phyloP scores from a whole-genome alignment of 2,329 filamentous ascomycete species.

The Trichophyton schoenleinii region DNA sequence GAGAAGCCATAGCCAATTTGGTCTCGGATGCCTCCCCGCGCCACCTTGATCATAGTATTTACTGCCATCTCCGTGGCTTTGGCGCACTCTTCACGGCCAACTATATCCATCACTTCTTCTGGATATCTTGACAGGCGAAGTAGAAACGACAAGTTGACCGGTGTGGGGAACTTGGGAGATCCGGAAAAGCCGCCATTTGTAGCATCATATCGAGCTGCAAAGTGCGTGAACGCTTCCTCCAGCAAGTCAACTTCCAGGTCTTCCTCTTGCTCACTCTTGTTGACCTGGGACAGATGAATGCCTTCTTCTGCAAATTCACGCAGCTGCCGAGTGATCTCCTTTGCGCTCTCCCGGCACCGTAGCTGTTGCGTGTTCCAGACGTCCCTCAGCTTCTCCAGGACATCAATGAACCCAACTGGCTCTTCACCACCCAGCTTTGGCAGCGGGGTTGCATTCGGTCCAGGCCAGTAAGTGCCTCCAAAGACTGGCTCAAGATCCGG shows the following conservation, averaged over 20 bases:
- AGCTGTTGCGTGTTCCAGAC: slow-evolving; percentile 74
- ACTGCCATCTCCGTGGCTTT: slow-evolving; percentile 68
- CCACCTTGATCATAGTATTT: slow-evolving; percentile 67
- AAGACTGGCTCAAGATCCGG: slow-evolving; percentile 88
- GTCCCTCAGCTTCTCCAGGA: slow-evolving; percentile 62
- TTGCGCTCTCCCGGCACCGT: slow-evolving; percentile 70
- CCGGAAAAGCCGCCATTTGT: slow-evolving; percentile 65
- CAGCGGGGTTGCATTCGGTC: slow-evolving; percentile 48
- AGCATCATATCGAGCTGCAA: slow-evolving; percentile 66
- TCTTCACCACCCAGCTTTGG: slow-evolving; percentile 35
- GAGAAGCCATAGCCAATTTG: slow-evolving; percentile 68
- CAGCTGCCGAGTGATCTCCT: slow-evolving; percentile 67
- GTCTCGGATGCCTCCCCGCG: slow-evolving; percentile 57
- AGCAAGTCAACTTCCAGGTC: slow-evolving; percentile 78
- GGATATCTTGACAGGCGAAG: slow-evolving; percentile 62
- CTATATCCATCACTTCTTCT: slow-evolving; percentile 63
- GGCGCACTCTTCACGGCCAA: slow-evolving; percentile 66
- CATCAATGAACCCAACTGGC: slow-evolving; percentile 67
- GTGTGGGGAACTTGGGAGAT: slow-evolving; percentile 81
- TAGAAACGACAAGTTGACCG: slow-evolving; percentile 71
- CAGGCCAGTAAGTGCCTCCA: slow-evolving; percentile 91
- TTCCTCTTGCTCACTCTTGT: slow-evolving; percentile 43
- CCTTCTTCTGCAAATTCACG: slow-evolving; percentile 83
- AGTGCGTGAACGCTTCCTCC: slow-evolving; percentile 77
- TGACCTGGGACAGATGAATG: slow-evolving; percentile 38